Conservation (phyloP, 2,329 filamentous ascomycete genomes). For the Hansfordia pulvinata region DNA sequence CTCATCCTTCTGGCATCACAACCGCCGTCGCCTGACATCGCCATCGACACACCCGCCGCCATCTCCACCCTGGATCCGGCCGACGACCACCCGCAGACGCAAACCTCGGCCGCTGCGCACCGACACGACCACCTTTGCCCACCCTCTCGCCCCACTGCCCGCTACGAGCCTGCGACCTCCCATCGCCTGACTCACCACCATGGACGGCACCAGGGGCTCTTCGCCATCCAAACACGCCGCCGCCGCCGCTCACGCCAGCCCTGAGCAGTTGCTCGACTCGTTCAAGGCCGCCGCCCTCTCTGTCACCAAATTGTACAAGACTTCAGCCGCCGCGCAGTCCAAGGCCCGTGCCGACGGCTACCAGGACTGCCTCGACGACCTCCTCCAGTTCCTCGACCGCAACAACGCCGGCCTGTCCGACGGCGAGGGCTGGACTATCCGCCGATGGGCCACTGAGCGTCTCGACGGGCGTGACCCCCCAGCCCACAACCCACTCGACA, state of each 20-base stretch:
- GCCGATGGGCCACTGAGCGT: constrained; percentile 55
- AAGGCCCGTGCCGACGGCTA: constrained; percentile 72
- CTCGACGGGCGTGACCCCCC: constrained; percentile 47
- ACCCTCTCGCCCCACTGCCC: constrained; percentile 1
- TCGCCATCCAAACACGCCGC: constrained; percentile 18
- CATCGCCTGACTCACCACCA: constrained; percentile 3
- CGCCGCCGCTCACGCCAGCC: constrained; percentile 28
- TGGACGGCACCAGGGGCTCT: constrained; percentile 15
- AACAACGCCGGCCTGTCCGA: constrained; percentile 66
- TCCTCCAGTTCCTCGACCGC: constrained; percentile 74
- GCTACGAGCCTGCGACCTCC: constrained; percentile 1
- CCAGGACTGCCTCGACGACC: constrained; percentile 84
- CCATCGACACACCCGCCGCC: neutral
- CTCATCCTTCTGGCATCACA: neutral
- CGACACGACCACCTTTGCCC: constrained; percentile 2
- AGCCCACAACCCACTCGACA: constrained; percentile 42
- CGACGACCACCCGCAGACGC: constrained; percentile 2
- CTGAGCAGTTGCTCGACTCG: constrained; percentile 63
- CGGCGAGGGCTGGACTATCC: constrained; percentile 56
- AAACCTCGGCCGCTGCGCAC: constrained; percentile 3
- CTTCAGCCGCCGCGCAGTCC: constrained; percentile 63
- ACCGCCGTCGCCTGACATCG: neutral
- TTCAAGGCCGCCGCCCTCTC: constrained; percentile 90
- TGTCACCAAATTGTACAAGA: constrained; percentile 94
- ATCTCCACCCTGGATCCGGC: constrained; percentile 4